Evolutionary conservation across 257 asterid genomes (phyloP).

Genomic region (Leptodermis oblonga): DNA sequence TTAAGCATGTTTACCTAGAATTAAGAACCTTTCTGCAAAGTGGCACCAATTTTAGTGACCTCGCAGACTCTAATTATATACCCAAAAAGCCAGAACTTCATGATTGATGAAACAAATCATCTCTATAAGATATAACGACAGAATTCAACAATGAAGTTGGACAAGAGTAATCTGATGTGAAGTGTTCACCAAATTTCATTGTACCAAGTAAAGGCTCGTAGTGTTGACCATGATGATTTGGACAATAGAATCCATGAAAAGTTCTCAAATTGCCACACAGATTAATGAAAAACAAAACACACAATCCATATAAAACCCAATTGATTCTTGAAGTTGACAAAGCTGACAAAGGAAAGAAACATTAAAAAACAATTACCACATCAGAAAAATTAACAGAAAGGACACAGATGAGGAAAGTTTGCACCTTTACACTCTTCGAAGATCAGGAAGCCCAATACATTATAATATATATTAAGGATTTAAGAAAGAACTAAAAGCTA

Average conservation of each 20-base stretch:
- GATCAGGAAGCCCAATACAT: neutral
- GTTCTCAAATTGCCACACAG: no score
- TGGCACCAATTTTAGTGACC: neutral
- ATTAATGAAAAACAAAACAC: no score
- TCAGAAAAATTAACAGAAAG: neutral
- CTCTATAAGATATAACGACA: neutral
- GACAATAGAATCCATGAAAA: neutral
- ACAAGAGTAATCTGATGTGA: neutral
- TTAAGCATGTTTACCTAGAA: conserved; percentile 50
- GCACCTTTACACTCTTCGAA: neutral
- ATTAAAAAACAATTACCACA: neutral
- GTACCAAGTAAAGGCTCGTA: neutral
- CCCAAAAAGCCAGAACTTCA: neutral
- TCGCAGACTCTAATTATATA: neutral
- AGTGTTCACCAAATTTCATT: neutral
- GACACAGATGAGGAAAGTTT: neutral
- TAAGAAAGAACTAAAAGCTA: neutral
- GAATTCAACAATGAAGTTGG: neutral
- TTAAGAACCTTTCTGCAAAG: conserved; percentile 1
- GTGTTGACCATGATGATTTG: neutral
- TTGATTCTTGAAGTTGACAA: neutral
- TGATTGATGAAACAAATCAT: neutral
- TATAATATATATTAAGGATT: no score
- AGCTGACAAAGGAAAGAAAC: neutral
- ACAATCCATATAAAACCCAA: neutral